A percentile compares a stretch with the other conserved stretches of the same genome.
Evolutionary conservation across 2,329 filamentous ascomycete species (phyloP).

Genomic region (Epichloe baconii): DNA sequence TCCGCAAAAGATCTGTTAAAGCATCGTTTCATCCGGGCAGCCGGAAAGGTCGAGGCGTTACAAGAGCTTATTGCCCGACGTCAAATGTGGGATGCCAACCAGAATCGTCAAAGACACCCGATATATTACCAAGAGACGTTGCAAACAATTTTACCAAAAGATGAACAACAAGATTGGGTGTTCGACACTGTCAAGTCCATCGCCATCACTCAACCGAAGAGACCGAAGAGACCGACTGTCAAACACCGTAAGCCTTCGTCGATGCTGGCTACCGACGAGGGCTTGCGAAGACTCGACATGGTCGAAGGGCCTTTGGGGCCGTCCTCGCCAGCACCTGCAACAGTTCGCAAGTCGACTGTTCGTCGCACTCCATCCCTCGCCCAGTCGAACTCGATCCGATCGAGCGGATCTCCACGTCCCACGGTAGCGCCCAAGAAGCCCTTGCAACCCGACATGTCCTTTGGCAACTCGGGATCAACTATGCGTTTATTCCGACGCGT

Average conservation of each 20-base stretch:
- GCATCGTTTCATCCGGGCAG: conserved; percentile 76
- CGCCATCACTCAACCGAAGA: conserved; percentile 32
- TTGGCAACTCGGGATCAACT: conserved; percentile 85
- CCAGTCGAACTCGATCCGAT: conserved; percentile 18
- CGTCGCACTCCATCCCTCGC: conserved; percentile 33
- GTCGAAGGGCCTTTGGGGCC: conserved; percentile 47
- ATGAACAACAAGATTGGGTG: conserved; percentile 78
- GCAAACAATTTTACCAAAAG: conserved; percentile 51
- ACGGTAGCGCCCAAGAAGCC: conserved; percentile 53
- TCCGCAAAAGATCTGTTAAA: conserved; percentile 77
- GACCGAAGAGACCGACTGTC: conserved; percentile 40
- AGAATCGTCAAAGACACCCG: conserved; percentile 53
- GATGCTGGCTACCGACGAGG: conserved; percentile 45
- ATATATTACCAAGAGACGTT: conserved; percentile 93
- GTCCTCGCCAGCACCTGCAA: conserved; percentile 38
- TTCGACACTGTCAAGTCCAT: conserved; percentile 86
- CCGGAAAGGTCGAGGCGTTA: conserved; percentile 76
- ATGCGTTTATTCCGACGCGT: conserved; percentile 85
- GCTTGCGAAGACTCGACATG: conserved; percentile 45
- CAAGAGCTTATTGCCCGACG: conserved; percentile 77
- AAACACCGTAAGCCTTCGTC: conserved; percentile 43
- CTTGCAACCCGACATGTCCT: conserved; percentile 78
- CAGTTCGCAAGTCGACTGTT: conserved; percentile 48
- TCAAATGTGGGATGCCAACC: conserved; percentile 68
- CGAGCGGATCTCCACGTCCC: conserved; percentile 29